Conservation (phyloP, 306 rosid species). For the Cicer bijugum region DNA sequence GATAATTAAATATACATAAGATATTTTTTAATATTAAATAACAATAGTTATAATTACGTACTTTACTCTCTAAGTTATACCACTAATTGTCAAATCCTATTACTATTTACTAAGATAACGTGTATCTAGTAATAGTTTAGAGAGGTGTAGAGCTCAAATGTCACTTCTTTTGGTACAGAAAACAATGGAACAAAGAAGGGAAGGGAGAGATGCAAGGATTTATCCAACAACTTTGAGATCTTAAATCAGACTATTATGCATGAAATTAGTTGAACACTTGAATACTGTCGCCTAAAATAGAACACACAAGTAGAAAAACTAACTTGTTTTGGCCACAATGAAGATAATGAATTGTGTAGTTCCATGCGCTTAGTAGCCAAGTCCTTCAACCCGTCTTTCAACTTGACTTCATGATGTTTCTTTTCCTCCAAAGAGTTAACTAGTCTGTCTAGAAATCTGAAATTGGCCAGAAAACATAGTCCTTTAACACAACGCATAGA, state of each 20-base stretch:
- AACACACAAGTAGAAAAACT: conserved; percentile 36
- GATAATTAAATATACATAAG: not conserved
- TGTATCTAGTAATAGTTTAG: conserved; percentile 11
- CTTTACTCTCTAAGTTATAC: too few species aligned
- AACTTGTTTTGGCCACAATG: conserved; percentile 92
- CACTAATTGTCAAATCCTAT: too few species aligned
- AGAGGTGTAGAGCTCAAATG: conserved; percentile 5
- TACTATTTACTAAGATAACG: conserved; percentile 6
- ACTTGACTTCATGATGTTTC: conserved; percentile 84
- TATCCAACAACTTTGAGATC: not conserved
- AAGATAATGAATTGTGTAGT: conserved; percentile 87
- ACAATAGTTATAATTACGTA: too few species aligned
- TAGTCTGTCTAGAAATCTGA: conserved; percentile 86
- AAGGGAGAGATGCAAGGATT: not conserved
- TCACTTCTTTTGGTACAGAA: conserved; percentile 13
- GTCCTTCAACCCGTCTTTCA: conserved; percentile 86
- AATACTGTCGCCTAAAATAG: not conserved
- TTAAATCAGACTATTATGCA: conserved; percentile 13
- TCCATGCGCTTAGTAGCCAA: conserved; percentile 84
- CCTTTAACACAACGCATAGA: conserved; percentile 27
- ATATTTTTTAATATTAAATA: too few species aligned
- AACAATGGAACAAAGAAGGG: not conserved
- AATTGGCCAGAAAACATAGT: conserved; percentile 44
- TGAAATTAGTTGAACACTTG: conserved; percentile 7
- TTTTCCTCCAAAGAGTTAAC: conserved; percentile 85